Base-by-base conservation (phyloP, 352 stramenopile genomes). In the Aphanomyces cochlioides region DNA sequence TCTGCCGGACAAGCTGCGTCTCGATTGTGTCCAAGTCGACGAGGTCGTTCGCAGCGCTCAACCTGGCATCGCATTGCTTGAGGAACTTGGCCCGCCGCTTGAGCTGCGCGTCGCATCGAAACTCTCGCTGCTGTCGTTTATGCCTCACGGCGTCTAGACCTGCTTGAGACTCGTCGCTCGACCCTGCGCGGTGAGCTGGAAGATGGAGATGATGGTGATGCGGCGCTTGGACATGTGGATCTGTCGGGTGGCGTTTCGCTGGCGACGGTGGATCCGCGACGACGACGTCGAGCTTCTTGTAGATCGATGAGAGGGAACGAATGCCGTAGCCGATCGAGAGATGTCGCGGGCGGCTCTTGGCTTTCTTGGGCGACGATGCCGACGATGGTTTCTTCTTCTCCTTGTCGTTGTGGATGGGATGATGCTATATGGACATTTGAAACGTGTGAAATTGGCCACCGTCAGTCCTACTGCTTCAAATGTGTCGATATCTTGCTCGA, bases 261-360 rank as follows among this genome's bases (percentile, higher is more conserved):
- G 34, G 10, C 36, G 54, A 12, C 6, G 15, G 10, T 3, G 71
- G 17, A 6, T 47, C 40, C 5, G 67, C 37, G 0, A 72, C 50
- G 1, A 34, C 8, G 1, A 66, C 34, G 4, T 67, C 19, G 2
- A 66, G 13, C 3, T 74, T 74, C 38, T 75, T 73, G 5, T 91
- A 74, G 13, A 78, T 75, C 7, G 78, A 76, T 8, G 78, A 87
- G 34, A 90, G 83, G 3, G 83, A 90, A 3, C 83, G 81, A 12
- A 91, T 59, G 1, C 83, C 85, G 60, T 90, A 91, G 0, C 84
- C 84, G 50, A 74, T 72, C 10, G 85, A 93, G 54, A 84, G 88
- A 8, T 75, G 69, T 5, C 72, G 77, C 13, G 73, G 73, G 12
- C 79, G 34, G 3, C 41, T 47, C 53, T 63, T 72, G 6, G 59